These are phyloP conservation scores for Volvariella volvacea DNA, from an alignment of 1,284 basidiomycete species.

Conservation along the genomic window DNA sequence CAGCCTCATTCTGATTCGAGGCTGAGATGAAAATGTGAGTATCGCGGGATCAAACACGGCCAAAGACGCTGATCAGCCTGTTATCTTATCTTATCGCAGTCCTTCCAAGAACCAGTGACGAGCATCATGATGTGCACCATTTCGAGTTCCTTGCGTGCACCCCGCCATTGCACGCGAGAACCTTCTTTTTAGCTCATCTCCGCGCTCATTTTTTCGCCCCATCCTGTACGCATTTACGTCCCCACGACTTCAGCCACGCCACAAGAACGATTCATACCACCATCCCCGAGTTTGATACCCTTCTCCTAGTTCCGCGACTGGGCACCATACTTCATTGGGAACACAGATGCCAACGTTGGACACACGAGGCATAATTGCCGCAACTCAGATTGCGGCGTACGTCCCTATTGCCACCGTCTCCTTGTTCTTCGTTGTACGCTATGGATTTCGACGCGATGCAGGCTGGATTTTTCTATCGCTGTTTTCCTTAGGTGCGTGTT, in stretches of 20 bases:
- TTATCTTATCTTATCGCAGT: constrained; percentile 14
- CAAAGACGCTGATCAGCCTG: constrained; percentile 5
- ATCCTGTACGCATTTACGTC: too few species aligned
- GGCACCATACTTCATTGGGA: too few species aligned
- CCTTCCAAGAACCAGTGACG: too few species aligned
- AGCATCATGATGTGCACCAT: too few species aligned
- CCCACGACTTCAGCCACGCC: too few species aligned
- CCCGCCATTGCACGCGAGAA: too few species aligned
- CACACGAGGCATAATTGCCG: constrained; percentile 45
- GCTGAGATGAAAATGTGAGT: constrained; percentile 2
- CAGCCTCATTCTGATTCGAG: constrained; percentile 50
- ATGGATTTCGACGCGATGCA: constrained; percentile 47
- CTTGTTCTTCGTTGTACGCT: constrained; percentile 35
- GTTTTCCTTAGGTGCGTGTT: constrained; percentile 27
- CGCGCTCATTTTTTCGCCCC: too few species aligned
- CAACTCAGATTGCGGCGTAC: constrained; percentile 49
- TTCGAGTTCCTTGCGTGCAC: too few species aligned
- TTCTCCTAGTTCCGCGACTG: too few species aligned
- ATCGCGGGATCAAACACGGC: neutral
- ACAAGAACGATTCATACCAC: too few species aligned
- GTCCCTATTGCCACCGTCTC: constrained; percentile 41
- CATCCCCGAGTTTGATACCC: too few species aligned
- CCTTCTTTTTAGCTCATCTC: too few species aligned
- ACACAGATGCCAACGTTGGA: constrained; percentile 30
- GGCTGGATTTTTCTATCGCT: constrained; percentile 58